Percentiles rank a stretch among this genome's conserved stretches.
Conservation (phyloP, 805 yeast genomes). For the Saccharomyces cerevisiae region DNA sequence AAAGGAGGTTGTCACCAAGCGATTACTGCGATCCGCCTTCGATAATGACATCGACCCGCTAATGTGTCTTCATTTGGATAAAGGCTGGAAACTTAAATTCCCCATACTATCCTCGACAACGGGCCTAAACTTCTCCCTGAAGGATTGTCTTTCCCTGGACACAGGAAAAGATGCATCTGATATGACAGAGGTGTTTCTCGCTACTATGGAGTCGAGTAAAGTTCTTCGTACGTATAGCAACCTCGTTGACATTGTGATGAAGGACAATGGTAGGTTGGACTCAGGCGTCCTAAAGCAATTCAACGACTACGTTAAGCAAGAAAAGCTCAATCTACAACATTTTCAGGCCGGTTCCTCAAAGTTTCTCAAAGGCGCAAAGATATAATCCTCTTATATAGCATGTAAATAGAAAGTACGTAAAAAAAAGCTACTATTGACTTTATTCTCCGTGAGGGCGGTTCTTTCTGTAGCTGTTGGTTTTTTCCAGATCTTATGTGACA, state of each 20-base stretch:
- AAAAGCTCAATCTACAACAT: slow-evolving; percentile 2
- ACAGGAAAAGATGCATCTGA: background rate
- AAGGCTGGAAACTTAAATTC: background rate
- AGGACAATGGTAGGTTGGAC: slow-evolving; percentile 6
- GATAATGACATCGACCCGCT: background rate
- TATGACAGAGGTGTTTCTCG: background rate
- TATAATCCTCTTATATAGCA: slow-evolving; percentile 1
- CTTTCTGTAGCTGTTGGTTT: background rate
- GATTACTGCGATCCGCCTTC: background rate
- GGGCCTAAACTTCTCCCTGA: background rate
- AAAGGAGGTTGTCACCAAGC: background rate
- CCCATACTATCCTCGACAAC: background rate
- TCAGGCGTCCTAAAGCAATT: slow-evolving; percentile 5
- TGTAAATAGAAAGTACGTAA: background rate
- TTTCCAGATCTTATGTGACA: background rate
- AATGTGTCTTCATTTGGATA: background rate
- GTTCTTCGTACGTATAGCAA: background rate
- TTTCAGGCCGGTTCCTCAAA: slow-evolving; percentile 1
- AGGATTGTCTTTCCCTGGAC: background rate
- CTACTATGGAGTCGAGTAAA: background rate
- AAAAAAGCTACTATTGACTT: background rate
- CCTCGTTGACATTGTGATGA: slow-evolving; percentile 1
- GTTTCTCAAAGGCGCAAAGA: slow-evolving; percentile 1
- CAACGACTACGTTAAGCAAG: slow-evolving; percentile 6
- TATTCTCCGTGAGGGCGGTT: background rate